A percentile compares a stretch with the other conserved stretches of the same genome.
Conservation (phyloP, 2,329 filamentous ascomycete genomes). For the Lachnellula suecica region DNA sequence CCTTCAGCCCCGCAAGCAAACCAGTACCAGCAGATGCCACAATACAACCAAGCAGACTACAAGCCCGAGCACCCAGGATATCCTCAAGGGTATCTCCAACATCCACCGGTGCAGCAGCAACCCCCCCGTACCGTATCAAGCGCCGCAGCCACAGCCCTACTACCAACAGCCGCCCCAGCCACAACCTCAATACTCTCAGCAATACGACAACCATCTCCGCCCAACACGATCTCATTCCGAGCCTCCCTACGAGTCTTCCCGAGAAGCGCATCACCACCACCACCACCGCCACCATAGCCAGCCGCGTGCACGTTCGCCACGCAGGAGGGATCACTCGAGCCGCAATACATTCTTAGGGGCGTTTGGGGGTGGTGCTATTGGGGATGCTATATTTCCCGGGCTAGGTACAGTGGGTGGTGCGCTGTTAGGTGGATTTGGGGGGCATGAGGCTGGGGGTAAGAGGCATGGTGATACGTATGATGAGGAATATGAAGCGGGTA, state of each 20-base stretch:
- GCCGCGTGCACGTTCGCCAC: not conserved
- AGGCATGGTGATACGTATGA: conserved; percentile 7
- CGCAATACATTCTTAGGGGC: conserved; percentile 24
- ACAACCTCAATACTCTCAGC: not conserved
- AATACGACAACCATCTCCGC: conserved; percentile 2
- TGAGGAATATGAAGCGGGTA: conserved; percentile 12
- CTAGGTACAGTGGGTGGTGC: conserved; percentile 24
- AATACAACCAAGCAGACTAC: not conserved
- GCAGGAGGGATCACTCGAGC: conserved; percentile 2
- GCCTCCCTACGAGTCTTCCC: conserved; percentile 8
- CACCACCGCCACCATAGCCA: conserved; percentile 1
- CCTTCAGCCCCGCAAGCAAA: not conserved
- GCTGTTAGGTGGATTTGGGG: conserved; percentile 20
- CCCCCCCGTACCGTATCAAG: not conserved
- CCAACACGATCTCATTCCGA: conserved; percentile 20
- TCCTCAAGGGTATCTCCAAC: no score
- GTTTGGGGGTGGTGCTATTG: conserved; percentile 21
- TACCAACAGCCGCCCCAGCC: not conserved
- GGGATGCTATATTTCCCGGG: conserved; percentile 24
- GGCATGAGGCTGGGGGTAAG: conserved; percentile 12
- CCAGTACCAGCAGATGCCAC: conserved; percentile 4
- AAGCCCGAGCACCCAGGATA: conserved; percentile 3
- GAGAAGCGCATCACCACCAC: conserved; percentile 2
- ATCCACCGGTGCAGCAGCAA: no score
- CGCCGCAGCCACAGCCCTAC: not conserved